These are phyloP conservation scores for Penicillium turbatum DNA, from an alignment of 495 filamentous ascomycete genomes.

Conservation along the genomic window DNA sequence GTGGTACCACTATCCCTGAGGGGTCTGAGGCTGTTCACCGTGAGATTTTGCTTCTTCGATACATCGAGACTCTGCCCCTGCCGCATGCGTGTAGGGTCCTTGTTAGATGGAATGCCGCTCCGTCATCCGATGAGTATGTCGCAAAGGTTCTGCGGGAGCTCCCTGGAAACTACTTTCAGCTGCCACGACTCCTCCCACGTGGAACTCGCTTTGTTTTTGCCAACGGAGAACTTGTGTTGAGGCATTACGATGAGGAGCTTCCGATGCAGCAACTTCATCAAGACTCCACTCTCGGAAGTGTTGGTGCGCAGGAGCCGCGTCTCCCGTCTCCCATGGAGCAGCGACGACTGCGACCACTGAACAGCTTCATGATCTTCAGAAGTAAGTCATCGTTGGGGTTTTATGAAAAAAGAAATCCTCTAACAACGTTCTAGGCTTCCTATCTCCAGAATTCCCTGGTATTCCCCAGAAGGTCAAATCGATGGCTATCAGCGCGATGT, in stretches of 20 bases:
- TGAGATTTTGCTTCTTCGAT: background rate
- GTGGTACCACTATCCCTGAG: background rate
- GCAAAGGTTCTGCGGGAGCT: background rate
- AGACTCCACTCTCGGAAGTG: background rate
- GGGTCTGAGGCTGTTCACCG: background rate
- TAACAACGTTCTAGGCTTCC: constrained; percentile 34
- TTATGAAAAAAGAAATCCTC: background rate
- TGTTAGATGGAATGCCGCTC: background rate
- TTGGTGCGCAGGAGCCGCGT: background rate
- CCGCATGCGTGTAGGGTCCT: background rate
- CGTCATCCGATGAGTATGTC: background rate
- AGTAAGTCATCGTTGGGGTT: constrained; percentile 30
- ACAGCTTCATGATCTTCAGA: constrained; percentile 47
- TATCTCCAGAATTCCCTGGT: constrained; percentile 34
- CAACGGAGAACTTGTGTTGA: background rate
- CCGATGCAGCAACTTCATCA: background rate
- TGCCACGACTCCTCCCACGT: background rate
- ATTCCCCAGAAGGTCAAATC: constrained; percentile 45
- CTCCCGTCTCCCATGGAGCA: background rate
- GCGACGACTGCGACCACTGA: constrained; percentile 28
- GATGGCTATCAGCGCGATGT: constrained; percentile 35
- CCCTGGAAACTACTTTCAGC: background rate
- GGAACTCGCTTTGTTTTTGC: background rate
- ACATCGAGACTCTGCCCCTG: background rate
- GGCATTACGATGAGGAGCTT: background rate